Conservation (phyloP, 2,329 filamentous ascomycete genomes). For the Acrocalymma vagum region DNA sequence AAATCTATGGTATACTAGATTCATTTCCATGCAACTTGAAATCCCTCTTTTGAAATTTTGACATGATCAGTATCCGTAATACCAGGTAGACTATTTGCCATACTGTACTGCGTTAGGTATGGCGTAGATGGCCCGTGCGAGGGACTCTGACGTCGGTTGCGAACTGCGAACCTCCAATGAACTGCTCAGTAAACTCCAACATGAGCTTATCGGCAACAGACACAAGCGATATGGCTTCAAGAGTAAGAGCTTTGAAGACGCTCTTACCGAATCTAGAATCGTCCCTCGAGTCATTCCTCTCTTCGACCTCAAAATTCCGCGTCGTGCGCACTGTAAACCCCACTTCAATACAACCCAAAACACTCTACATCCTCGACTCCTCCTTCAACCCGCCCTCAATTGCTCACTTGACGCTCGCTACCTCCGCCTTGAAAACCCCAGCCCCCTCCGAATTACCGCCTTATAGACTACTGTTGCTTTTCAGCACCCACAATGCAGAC, state of each 20-base stretch:
- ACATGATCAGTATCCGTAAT: no score
- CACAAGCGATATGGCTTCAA: slow-evolving; percentile 40
- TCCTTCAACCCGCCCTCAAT: slow-evolving; percentile 72
- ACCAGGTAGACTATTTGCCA: no score
- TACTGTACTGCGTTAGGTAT: no score
- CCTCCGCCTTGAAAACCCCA: slow-evolving; percentile 58
- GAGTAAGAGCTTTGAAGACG: slow-evolving; percentile 33
- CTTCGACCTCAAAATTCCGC: slow-evolving; percentile 43
- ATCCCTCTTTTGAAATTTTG: no score
- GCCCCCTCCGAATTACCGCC: slow-evolving; percentile 43
- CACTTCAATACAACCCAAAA: slow-evolving; percentile 42
- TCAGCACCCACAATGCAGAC: slow-evolving; percentile 72
- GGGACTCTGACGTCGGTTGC: background rate
- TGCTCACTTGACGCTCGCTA: slow-evolving; percentile 65
- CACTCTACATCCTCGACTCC: slow-evolving; percentile 70
- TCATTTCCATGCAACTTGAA: no score
- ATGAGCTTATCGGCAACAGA: no score
- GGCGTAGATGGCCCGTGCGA: slow-evolving; percentile 1
- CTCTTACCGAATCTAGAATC: slow-evolving; percentile 43
- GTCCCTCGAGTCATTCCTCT: slow-evolving; percentile 40
- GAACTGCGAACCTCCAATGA: background rate
- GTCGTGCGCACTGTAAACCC: slow-evolving; percentile 46
- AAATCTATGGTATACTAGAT: no score
- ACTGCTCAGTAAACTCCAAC: background rate
- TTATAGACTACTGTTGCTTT: slow-evolving; percentile 63